phyloP scores from a whole-genome alignment of 352 stramenopile species.

The Hyaloperonospora brassicae region DNA sequence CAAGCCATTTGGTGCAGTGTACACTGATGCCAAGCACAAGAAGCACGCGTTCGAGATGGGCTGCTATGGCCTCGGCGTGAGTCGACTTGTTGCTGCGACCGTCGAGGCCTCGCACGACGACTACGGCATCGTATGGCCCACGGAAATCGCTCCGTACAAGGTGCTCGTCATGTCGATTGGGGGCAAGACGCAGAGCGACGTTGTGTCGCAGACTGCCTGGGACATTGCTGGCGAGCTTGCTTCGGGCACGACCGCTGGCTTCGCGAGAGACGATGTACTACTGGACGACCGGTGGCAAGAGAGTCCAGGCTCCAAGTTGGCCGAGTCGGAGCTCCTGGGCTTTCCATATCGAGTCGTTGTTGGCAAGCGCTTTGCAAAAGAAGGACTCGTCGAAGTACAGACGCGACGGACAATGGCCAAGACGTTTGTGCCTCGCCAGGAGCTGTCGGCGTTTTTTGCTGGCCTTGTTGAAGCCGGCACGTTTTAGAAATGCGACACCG shows the following conservation, averaged over 20 bases:
- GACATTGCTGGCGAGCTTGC: conserved; percentile 49
- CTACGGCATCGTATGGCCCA: conserved; percentile 75
- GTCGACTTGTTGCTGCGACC: conserved; percentile 66
- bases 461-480: conserved; percentile 11
- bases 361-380: conserved; percentile 66
- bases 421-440: conserved; percentile 37
- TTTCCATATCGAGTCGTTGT: conserved; percentile 83
- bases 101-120: conserved; percentile 77
- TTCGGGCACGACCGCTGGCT: conserved; percentile 21
- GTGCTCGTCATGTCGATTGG: conserved; percentile 73
- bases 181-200: conserved; percentile 44
- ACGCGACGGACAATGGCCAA: conserved; percentile 59
- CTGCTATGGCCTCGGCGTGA: conserved; percentile 84
- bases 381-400: conserved; percentile 73
- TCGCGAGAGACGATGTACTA: conserved; percentile 52
- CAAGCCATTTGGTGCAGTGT: conserved; percentile 65
- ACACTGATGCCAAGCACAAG: conserved; percentile 35
- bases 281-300: conserved; percentile 81
- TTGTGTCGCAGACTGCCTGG: conserved; percentile 34
- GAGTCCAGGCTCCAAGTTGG: conserved; percentile 69
- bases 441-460: conserved; percentile 38
- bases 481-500: conserved; percentile 7
- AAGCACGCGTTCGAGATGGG: conserved; percentile 80
- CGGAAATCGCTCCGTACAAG: conserved; percentile 73
- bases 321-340: conserved; percentile 79